A percentile compares a stretch with the other conserved stretches of the same genome.
These are phyloP conservation scores for Aegilops longissima DNA, from an alignment of 176 grass and related monocot genomes.

Conservation along the genomic window DNA sequence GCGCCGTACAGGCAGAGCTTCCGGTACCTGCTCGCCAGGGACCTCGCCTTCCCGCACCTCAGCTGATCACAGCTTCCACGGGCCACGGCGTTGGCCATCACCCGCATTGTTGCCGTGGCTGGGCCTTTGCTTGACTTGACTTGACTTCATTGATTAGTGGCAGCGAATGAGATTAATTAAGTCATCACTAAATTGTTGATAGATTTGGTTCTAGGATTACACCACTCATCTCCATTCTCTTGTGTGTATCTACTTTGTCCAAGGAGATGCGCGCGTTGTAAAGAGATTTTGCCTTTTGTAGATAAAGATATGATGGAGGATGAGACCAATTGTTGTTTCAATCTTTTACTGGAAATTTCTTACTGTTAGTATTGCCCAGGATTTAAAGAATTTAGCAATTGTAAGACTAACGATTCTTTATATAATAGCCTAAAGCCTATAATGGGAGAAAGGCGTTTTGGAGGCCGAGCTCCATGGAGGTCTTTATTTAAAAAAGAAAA, in stretches of 20 bases:
- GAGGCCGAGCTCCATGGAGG: too few relatives aligned
- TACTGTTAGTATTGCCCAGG: too few relatives aligned
- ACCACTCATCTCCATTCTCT: background rate
- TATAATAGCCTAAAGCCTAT: too few relatives aligned
- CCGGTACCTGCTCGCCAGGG: slow-evolving; percentile 74
- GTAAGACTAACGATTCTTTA: too few relatives aligned
- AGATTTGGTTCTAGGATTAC: slow-evolving; percentile 28
- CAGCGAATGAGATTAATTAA: background rate
- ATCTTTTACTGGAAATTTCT: background rate
- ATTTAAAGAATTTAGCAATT: too few relatives aligned
- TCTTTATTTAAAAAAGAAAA: too few relatives aligned
- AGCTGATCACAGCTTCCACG: slow-evolving; percentile 33
- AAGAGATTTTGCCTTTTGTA: slow-evolving; percentile 3
- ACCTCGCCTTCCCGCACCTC: slow-evolving; percentile 81
- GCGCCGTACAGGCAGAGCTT: slow-evolving; percentile 71
- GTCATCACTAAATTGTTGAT: slow-evolving; percentile 20
- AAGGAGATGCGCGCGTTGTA: slow-evolving; percentile 17
- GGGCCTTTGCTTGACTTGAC: background rate
- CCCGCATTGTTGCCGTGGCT: background rate
- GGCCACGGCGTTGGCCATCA: background rate
- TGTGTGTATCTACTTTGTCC: background rate
- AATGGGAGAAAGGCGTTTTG: too few relatives aligned
- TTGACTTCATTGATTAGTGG: background rate
- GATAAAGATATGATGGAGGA: background rate
- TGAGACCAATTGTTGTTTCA: background rate